Percentiles rank a stretch among this genome's conserved stretches.
Conservation (phyloP, 176 grass and related monocot genomes). For the Elaeis guineensis region DNA sequence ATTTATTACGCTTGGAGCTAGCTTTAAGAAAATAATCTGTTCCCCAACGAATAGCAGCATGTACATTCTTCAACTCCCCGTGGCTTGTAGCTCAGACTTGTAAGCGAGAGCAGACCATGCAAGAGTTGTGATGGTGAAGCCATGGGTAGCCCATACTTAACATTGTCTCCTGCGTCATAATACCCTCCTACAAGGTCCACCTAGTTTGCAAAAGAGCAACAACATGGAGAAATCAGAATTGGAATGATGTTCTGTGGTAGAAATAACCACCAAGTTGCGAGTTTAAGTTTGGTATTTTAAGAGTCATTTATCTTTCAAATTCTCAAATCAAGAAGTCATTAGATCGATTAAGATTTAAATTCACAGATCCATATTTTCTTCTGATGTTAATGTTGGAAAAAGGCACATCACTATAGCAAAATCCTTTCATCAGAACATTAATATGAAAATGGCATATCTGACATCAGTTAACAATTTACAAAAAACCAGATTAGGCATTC, state of each 20-base stretch:
- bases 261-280: no score
- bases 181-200: constrained; percentile 82
- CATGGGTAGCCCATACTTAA: constrained; percentile 84
- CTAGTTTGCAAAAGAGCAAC: constrained; percentile 11
- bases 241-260: neutral
- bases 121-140: constrained; percentile 88
- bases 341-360: no score
- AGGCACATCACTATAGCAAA: no score
- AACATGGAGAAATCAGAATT: neutral
- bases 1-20: constrained; percentile 45
- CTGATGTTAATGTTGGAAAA: no score
- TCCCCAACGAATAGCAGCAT: constrained; percentile 70
- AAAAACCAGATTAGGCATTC: no score
- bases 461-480: no score
- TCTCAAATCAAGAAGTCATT: no score
- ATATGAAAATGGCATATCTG: no score
- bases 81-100: constrained; percentile 39
- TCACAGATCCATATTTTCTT: no score
- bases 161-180: constrained; percentile 97
- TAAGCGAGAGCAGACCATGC: constrained; percentile 75
- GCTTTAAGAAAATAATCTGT: constrained; percentile 86
- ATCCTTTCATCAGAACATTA: no score
- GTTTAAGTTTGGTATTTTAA: no score
- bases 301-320: no score
- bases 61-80: constrained; percentile 55